phyloP scores from a whole-genome alignment of 2,329 filamentous ascomycete genomes.

The Calonectria pauciramosa region DNA sequence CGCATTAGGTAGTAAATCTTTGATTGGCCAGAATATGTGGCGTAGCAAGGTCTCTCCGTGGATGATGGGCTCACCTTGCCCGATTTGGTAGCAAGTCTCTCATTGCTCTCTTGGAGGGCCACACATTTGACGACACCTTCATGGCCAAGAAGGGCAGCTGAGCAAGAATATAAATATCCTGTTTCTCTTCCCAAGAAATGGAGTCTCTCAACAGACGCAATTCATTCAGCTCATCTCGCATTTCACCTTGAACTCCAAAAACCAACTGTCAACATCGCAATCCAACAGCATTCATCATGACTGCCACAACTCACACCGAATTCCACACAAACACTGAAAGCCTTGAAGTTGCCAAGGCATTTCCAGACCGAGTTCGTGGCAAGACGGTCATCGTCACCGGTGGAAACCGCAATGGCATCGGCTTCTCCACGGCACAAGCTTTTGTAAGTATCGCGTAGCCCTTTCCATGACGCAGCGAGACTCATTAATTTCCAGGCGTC shows the following conservation, averaged over 20 bases:
- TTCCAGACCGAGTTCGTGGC: slow-evolving; percentile 41
- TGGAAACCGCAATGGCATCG: slow-evolving; percentile 51
- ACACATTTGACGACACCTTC: not conserved
- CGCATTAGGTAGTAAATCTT: slow-evolving; percentile 27
- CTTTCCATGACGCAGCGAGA: not conserved
- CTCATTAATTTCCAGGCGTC: slow-evolving; percentile 29
- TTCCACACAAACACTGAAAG: slow-evolving; percentile 36
- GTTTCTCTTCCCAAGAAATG: not conserved
- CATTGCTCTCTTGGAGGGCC: slow-evolving; percentile 20
- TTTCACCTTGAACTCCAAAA: not conserved
- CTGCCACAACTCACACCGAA: slow-evolving; percentile 38
- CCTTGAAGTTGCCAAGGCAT: slow-evolving; percentile 36
- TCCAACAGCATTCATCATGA: slow-evolving; percentile 22
- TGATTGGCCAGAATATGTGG: slow-evolving; percentile 15
- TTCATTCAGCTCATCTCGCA: not conserved
- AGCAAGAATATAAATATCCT: slow-evolving; percentile 9
- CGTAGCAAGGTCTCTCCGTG: not conserved
- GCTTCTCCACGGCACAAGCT: slow-evolving; percentile 52
- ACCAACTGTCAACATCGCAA: not conserved
- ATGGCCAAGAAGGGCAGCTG: not conserved
- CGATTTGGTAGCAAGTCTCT: slow-evolving; percentile 30
- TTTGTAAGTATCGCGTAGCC: slow-evolving; percentile 26
- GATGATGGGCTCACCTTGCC: not conserved
- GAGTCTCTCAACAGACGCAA: not conserved
- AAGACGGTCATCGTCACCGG: slow-evolving; percentile 56